These are phyloP conservation scores for Aspergillus sp. DNA, from an alignment of 2,329 filamentous ascomycete species.

Conservation along the genomic window DNA sequence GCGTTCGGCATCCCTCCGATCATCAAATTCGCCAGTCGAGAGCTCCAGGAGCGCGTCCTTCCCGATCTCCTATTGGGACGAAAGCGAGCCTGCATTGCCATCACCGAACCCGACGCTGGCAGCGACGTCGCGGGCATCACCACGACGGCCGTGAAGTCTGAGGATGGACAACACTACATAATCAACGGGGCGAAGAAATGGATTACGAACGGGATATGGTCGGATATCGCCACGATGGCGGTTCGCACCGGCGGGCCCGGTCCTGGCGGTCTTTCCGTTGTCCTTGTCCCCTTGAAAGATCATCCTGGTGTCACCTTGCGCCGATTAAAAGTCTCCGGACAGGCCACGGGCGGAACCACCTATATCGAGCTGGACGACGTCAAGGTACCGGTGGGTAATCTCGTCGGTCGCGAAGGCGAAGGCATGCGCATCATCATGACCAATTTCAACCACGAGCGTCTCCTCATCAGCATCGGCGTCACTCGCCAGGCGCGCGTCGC, in stretches of 20 bases:
- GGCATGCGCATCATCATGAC: conserved; percentile 76
- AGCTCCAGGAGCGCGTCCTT: conserved; percentile 65
- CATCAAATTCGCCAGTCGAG: conserved; percentile 63
- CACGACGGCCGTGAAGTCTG: conserved; percentile 63
- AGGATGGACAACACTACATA: conserved; percentile 66
- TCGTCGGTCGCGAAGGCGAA: conserved; percentile 67
- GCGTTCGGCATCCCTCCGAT: conserved; percentile 72
- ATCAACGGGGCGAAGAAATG: conserved; percentile 78
- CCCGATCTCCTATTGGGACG: conserved; percentile 66
- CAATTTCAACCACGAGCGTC: conserved; percentile 77
- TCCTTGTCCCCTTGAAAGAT: conserved; percentile 69
- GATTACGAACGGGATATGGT: conserved; percentile 73
- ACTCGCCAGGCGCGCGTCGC: conserved; percentile 64
- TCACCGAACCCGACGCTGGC: conserved; percentile 74
- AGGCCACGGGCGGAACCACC: conserved; percentile 66
- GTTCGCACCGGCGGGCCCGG: conserved; percentile 70
- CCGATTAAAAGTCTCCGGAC: conserved; percentile 65
- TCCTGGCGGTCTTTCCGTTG: conserved; percentile 61
- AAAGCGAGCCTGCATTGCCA: conserved; percentile 71
- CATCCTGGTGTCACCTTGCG: conserved; percentile 68
- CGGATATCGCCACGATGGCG: conserved; percentile 67
- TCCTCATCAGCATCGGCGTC: conserved; percentile 64
- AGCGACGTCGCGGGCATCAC: conserved; percentile 72
- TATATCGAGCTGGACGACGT: conserved; percentile 77
- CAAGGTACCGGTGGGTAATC: conserved; percentile 66